These are phyloP conservation scores for Yarrowia sp. DNA, from an alignment of 805 yeast genomes.

Conservation along the genomic window DNA sequence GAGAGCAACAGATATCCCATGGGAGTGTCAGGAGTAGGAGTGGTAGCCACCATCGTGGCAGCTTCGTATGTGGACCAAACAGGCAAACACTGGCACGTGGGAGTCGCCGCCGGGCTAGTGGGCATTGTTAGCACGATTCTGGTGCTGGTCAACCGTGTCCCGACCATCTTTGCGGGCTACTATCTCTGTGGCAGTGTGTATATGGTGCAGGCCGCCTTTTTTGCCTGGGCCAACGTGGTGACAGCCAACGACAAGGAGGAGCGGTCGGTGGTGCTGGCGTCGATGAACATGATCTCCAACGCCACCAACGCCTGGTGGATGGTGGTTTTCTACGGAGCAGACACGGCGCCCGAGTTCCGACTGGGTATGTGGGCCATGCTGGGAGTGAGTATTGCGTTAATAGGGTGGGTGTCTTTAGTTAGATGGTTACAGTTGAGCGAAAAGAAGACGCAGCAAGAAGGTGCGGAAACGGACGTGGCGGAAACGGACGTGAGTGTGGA, in stretches of 20 bases:
- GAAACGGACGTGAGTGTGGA: not conserved
- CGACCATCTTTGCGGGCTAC: constrained; percentile 50
- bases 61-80: constrained; percentile 52
- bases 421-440: constrained; percentile 28
- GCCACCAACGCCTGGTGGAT: constrained; percentile 58
- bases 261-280: constrained; percentile 50
- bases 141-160: constrained; percentile 52
- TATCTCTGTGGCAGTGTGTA: constrained; percentile 48
- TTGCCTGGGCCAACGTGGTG: constrained; percentile 54
- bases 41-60: constrained; percentile 53
- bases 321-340: constrained; percentile 55
- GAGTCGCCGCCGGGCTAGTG: constrained; percentile 54
- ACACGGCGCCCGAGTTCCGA: constrained; percentile 53
- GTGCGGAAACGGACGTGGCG: not conserved
- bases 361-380: constrained; percentile 46
- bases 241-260: constrained; percentile 50
- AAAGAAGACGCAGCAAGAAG: not conserved
- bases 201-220: constrained; percentile 53
- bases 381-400: constrained; percentile 27
- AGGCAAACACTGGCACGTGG: constrained; percentile 50
- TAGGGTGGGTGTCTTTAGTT: constrained; percentile 9
- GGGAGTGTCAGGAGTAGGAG: constrained; percentile 53
- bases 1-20: constrained; percentile 55
- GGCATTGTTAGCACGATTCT: constrained; percentile 49
- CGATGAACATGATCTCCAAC: constrained; percentile 53